A percentile compares a stretch with the other conserved stretches of the same genome.
phyloP scores from a whole-genome alignment of 2,329 filamentous ascomycete genomes.

The Phialophora verrucosa region DNA sequence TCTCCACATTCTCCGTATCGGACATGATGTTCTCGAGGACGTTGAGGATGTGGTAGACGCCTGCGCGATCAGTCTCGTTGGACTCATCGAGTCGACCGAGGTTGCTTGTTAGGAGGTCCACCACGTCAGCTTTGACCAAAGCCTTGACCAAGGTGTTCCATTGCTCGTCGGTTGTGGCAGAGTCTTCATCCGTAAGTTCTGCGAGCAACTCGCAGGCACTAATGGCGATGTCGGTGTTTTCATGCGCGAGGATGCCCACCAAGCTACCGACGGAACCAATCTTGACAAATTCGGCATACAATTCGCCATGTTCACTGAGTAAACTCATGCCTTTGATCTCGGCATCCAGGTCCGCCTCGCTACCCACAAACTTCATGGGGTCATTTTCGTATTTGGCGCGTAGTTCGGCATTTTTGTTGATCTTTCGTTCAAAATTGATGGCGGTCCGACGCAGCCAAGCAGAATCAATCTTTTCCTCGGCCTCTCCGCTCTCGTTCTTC shows the following conservation, averaged over 20 bases:
- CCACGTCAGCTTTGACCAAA: constrained; percentile 70
- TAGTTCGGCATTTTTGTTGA: constrained; percentile 87
- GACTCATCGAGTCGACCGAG: constrained; percentile 79
- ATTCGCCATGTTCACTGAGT: constrained; percentile 80
- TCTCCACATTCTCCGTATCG: constrained; percentile 67
- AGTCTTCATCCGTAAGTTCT: constrained; percentile 93
- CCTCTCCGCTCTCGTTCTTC: constrained; percentile 62
- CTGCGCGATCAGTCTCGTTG: constrained; percentile 72
- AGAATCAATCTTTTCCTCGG: constrained; percentile 70
- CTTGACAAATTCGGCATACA: constrained; percentile 80
- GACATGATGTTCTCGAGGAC: constrained; percentile 88
- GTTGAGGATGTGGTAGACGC: constrained; percentile 82
- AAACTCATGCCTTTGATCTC: constrained; percentile 87
- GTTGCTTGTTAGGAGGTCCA: constrained; percentile 77
- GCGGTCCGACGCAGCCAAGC: constrained; percentile 83
- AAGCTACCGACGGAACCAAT: constrained; percentile 75
- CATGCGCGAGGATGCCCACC: constrained; percentile 83
- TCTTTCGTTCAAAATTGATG: constrained; percentile 85
- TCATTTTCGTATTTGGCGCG: constrained; percentile 82
- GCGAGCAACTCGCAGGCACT: constrained; percentile 85
- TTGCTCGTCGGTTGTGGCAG: constrained; percentile 76
- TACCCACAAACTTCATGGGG: constrained; percentile 71
- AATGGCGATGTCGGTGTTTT: constrained; percentile 97
- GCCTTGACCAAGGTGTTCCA: constrained; percentile 76
- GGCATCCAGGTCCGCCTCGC: constrained; percentile 86